A percentile compares a stretch with the other conserved stretches of the same genome.
Conservation (phyloP, 352 stramenopile species). For the Phytopythium ostracodes region DNA sequence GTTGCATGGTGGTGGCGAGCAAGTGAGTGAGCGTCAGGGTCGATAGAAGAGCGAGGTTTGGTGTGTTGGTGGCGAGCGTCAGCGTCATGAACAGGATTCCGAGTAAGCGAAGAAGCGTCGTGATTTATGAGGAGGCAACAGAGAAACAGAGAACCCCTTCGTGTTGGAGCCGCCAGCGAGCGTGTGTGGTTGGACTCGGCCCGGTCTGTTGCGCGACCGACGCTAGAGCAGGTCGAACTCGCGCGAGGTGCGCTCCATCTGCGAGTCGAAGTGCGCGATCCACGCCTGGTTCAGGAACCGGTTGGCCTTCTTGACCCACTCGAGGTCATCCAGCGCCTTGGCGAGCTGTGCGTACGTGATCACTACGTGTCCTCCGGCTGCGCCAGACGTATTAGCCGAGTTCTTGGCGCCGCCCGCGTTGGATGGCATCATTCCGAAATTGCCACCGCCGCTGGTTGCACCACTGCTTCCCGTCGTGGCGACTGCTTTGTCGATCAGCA, state of each 20-base stretch:
- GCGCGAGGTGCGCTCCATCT: conserved; percentile 64
- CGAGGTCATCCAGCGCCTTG: conserved; percentile 54
- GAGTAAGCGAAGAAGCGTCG: neutral
- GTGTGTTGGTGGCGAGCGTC: neutral
- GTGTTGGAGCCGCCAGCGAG: neutral
- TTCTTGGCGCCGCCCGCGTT: neutral
- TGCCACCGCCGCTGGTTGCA: too few species aligned
- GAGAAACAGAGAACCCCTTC: conserved; percentile 18
- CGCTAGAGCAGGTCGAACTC: conserved; percentile 57
- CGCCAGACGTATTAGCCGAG: neutral
- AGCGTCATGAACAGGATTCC: neutral
- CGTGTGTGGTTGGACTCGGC: too few species aligned
- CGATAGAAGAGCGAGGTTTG: conserved; percentile 5
- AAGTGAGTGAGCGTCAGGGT: neutral
- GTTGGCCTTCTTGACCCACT: conserved; percentile 68
- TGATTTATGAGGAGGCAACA: conserved; percentile 14
- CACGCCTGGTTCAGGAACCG: conserved; percentile 76
- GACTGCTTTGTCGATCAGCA: conserved; percentile 35
- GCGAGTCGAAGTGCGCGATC: conserved; percentile 77
- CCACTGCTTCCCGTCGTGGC: too few species aligned
- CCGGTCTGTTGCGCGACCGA: too few species aligned
- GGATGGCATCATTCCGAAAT: neutral
- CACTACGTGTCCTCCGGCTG: neutral
- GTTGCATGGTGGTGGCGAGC: neutral
- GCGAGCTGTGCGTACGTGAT: conserved; percentile 47